Percentiles rank a stretch among this genome's conserved stretches.
Conservation (phyloP, 1,284 basidiomycete species). For the Ustilago tritici region DNA sequence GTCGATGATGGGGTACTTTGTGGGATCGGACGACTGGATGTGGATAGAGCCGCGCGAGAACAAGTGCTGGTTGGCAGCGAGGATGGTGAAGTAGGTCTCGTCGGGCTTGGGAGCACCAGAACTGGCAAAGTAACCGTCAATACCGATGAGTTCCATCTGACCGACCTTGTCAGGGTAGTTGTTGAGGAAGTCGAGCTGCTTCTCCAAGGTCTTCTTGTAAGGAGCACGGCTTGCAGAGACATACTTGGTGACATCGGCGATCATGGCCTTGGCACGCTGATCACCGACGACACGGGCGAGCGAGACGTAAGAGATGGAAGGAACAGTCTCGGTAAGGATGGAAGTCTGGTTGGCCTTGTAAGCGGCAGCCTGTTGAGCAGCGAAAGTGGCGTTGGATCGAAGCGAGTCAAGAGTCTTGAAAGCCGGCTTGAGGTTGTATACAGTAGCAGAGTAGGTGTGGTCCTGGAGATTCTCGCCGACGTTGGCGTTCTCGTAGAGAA, state of each 20-base stretch:
- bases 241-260: constrained; percentile 51
- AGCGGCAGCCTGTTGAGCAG: constrained; percentile 51
- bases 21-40: constrained; percentile 74
- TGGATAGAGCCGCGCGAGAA: constrained; percentile 73
- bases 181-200: constrained; percentile 63
- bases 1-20: constrained; percentile 76
- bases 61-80: constrained; percentile 75
- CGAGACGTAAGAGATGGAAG: constrained; percentile 64
- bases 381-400: constrained; percentile 57
- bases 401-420: constrained; percentile 59
- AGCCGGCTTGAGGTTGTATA: constrained; percentile 60
- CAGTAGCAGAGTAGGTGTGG: constrained; percentile 68
- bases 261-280: constrained; percentile 39
- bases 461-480: constrained; percentile 73
- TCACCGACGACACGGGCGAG: constrained; percentile 55
- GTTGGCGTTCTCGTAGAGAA: constrained; percentile 56
- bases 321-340: constrained; percentile 61
- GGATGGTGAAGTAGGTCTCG: constrained; percentile 64
- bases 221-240: constrained; percentile 39
- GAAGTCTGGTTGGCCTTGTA: constrained; percentile 57
- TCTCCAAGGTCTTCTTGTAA: constrained; percentile 56
- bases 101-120: constrained; percentile 52
- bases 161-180: constrained; percentile 50
- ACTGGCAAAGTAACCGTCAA: constrained; percentile 64
- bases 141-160: constrained; percentile 66